Evolutionary conservation across 2,329 filamentous ascomycete genomes (phyloP), one percentile per base, ranked within the genome.

Genomic region (Kalaharituber pfeilii): DNA sequence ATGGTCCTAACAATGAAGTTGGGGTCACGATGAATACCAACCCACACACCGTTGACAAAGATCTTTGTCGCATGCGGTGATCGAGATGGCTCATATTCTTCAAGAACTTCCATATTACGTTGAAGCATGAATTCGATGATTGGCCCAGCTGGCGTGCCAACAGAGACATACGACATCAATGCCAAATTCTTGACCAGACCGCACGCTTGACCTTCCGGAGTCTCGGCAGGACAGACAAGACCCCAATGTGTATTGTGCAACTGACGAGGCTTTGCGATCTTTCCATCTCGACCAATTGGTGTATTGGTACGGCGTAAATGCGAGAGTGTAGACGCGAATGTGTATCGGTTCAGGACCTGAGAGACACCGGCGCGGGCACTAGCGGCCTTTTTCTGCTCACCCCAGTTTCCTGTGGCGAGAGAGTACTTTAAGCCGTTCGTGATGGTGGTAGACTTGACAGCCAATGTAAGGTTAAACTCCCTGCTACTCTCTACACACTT

Each of bases 181-280:
- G 91, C 88, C 67, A 98, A 67, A 66, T 98, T 98, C 75, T 98
- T 98, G 69, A 98, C 91, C 60, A 98, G 74, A 71, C 91, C 91
- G 72, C 91, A 98, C 69, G 91, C 91, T 69, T 98, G 91, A 60
- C 91, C 91, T 77, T 98, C 91, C 24, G 91, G 91, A 15, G 91
- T 98, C 68, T 98, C 91, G 27, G 91, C 89, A 27, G 91, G 91
- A 68, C 91, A 98, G 18, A 98, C 89, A 63, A 96, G 73, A 59
- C 91, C 91, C 91, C 91, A 98, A 67, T 98, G 91, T 5, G 89
- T 96, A 69, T 96, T 96, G 74, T 98, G 91, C 60, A 98, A 76
- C 71, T 98, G 93, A 57, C 91, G 84, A 36, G 91, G 91, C 69
- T 98, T 98, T 39, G 93, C 93, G 62, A 98, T 84, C 70, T 98